Percentiles rank a stretch among this genome's conserved stretches.
These are phyloP conservation scores for Phyllosticta capitalensis DNA, from an alignment of 2,329 filamentous ascomycete species.

Conservation along the genomic window DNA sequence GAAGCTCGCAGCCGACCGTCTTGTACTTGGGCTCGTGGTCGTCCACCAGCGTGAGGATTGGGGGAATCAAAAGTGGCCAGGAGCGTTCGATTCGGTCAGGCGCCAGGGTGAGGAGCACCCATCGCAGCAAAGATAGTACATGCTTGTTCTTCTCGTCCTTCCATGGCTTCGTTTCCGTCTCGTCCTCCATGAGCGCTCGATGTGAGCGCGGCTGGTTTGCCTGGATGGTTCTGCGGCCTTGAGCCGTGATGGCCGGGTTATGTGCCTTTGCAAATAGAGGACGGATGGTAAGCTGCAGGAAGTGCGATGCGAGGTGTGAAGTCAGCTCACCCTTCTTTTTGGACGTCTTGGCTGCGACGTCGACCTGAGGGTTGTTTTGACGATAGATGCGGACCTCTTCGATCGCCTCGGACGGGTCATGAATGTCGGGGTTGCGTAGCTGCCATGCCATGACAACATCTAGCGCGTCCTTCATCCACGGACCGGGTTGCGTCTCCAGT, in stretches of 20 bases:
- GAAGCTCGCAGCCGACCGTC: constrained; percentile 45
- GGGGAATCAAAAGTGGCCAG: constrained; percentile 62
- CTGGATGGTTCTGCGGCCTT: constrained; percentile 45
- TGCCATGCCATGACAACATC: constrained; percentile 83
- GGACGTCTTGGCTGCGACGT: constrained; percentile 9
- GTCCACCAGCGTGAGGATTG: constrained; percentile 59
- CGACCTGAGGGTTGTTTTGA: constrained; percentile 15
- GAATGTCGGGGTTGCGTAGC: constrained; percentile 61
- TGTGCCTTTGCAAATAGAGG: constrained; percentile 47
- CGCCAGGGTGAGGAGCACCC: constrained; percentile 44
- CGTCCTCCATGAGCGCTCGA: constrained; percentile 26
- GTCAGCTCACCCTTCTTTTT: constrained; percentile 40
- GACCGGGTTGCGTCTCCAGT: constrained; percentile 59
- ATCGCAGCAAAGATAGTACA: constrained; percentile 49
- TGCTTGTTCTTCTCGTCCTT: constrained; percentile 43
- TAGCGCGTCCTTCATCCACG: constrained; percentile 75
- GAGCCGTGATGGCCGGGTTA: constrained; percentile 38
- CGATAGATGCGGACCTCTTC: constrained; percentile 31
- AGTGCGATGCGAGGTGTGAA: constrained; percentile 39
- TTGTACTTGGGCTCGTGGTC: constrained; percentile 48
- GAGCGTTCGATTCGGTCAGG: constrained; percentile 45
- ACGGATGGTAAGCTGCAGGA: constrained; percentile 56
- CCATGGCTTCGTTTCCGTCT: constrained; percentile 48
- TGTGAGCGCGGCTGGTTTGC: constrained; percentile 23
- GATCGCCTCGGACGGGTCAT: constrained; percentile 43